Base-by-base conservation (phyloP, 345 rosid genomes). In the Hypericum perforatum region DNA sequence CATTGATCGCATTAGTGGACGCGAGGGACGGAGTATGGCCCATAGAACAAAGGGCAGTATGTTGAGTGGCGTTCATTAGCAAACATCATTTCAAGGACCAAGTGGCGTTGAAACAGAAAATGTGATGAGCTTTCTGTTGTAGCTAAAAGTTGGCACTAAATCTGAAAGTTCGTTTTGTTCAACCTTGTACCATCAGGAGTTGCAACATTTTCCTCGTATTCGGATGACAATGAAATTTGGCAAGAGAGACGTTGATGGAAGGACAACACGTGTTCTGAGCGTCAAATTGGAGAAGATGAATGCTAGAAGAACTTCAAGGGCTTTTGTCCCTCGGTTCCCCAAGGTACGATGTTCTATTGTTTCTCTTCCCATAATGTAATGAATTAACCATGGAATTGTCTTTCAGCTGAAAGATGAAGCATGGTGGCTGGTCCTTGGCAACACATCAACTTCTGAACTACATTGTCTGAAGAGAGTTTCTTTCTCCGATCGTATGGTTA, bases 401-500 rank as follows among this genome's bases (percentile, higher is more conserved):
- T 70, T 49, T 53, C 82, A 91, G 96, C 51, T 76, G 52, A 91
- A 91, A 85, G 88, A 79, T 59, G 98, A 91, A 79, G 98, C 95
- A 39, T 91, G 98, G 96, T 91, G 96, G 98, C 64, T 91, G 56
- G 74, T 85, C 57, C 89, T 91, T 43, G 94, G 95, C 41, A 82
- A 91, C 66, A 64, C 84, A 14, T 52, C 71, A 41, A 77, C 88
- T 41, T 75, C 77, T 2, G 86, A 88, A 62, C 73, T 88, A 49
- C 77, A 75, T 83, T 94, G 95, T 59, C 54, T 91, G 56, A 91
- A 88, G 80, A 82, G 98, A 71, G 82, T 91, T 53, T 81, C 96
- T 39, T 83, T 91, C 84, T 59, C 78, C 6, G 81, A 64, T 57
- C 82, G 70, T 56, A 50, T 81, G 69, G 80, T 61, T 51, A 85